Evolutionary conservation across 257 asterid genomes (phyloP), one percentile per base, ranked within the genome.

Genomic region (Solanum etuberosum): DNA sequence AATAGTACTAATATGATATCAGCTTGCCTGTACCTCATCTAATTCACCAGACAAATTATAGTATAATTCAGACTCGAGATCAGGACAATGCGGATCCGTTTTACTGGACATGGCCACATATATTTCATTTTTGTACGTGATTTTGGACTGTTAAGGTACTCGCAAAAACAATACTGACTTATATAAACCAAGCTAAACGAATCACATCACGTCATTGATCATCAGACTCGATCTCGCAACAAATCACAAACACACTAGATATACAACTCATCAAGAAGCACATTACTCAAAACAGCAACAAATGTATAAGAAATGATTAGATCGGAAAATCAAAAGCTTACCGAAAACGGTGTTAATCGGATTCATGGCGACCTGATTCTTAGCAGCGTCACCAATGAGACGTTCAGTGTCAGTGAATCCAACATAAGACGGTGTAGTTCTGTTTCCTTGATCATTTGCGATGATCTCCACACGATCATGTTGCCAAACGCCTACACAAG

Each of bases 341-440:
- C 92, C 92, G 27, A 89, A 91, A 37, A 91, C 92, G 27, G 92
- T 91, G 87, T 91, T 89, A 78, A 43, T 89, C 1, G 92, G 92
- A 57, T 91, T 91, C 92, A 91, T 91, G 40, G 92, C 92, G 85
- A 91, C 92, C 88, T 89, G 91, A 51, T 91, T 91, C 90, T 91
- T 91, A 4, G 92, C 91, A 5, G 92, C 92, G 7, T 91, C 91
- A 27, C 93, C 93, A 32, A 89, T 88, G 86, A 91, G 90, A n/a
- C 93, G 90, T 87, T 91, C 91, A 29, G 88, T 42, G n/a, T 91
- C 93, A 59, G 93, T 91, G 86, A 89, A 91, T 18, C 21, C 93
- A 70, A 91, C 93, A 43, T 91, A 91, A 4, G 93, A 91, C 20
- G 91, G 92, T 65, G 92, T 91, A 12, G 93, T 91, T 20, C 93